Evolutionary conservation across 192 early-diverging fungal species (phyloP).

Genomic region (Podila verticillata): DNA sequence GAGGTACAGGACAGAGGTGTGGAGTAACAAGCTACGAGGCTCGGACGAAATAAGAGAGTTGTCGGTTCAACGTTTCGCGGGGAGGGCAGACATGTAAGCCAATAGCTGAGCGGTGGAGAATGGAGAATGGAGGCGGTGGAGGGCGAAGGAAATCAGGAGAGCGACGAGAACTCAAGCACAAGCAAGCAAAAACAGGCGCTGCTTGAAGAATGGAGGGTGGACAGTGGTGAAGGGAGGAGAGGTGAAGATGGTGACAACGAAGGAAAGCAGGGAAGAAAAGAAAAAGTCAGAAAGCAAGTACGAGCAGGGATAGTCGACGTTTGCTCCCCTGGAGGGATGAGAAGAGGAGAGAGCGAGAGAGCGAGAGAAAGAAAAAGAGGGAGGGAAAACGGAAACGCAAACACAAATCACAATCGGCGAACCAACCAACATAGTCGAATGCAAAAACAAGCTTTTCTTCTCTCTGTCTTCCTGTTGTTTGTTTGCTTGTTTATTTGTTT

Average conservation of each 20-base stretch:
- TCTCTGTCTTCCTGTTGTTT: too few species aligned
- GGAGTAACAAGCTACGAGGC: background rate
- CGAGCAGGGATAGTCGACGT: background rate
- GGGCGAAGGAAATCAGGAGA: too few species aligned
- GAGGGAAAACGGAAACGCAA: background rate
- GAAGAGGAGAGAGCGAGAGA: background rate
- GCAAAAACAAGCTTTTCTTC: constrained; percentile 7
- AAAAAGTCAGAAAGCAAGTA: background rate
- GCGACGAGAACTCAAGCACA: too few species aligned
- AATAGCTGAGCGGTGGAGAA: too few species aligned
- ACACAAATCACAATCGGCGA: background rate
- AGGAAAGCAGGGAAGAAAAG: background rate
- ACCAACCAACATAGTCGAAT: constrained; percentile 5
- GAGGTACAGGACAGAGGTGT: background rate
- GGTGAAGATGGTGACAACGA: background rate
- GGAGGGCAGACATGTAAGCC: too few species aligned
- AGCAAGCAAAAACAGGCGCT: too few species aligned
- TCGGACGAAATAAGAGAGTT: too few species aligned
- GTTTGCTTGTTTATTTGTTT: too few species aligned
- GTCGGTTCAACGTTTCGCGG: too few species aligned
- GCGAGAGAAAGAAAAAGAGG: background rate
- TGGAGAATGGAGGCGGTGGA: too few species aligned
- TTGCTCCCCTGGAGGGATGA: background rate
- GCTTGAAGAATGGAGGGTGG: background rate
- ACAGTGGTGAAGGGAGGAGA: background rate